Percentiles rank a stretch among this genome's conserved stretches.
phyloP scores from a whole-genome alignment of 2,329 filamentous ascomycete genomes.

The Erysiphe pulchra region DNA sequence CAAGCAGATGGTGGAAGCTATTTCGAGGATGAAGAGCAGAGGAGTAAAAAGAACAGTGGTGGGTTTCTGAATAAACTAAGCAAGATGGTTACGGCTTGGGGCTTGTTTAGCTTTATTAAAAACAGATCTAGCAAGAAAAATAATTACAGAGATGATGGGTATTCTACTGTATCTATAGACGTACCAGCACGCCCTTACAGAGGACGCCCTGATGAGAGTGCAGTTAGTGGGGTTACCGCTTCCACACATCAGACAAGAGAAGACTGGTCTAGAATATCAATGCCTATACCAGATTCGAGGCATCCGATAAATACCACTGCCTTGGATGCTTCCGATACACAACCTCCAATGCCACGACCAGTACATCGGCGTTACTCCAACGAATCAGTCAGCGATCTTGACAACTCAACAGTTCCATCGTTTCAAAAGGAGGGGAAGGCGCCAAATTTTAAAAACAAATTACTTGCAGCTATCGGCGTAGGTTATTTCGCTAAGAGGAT shows the following conservation, averaged over 20 bases:
- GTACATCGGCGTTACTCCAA: slow-evolving; percentile 23
- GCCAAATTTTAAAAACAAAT: slow-evolving; percentile 17
- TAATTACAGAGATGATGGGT: slow-evolving; percentile 25
- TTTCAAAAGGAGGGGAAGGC: slow-evolving; percentile 27
- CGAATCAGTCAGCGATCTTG: slow-evolving; percentile 28
- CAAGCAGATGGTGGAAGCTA: neutral
- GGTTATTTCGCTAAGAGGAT: slow-evolving; percentile 44
- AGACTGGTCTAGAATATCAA: slow-evolving; percentile 14
- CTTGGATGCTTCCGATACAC: slow-evolving; percentile 20
- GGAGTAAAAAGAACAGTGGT: slow-evolving; percentile 12
- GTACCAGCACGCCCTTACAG: slow-evolving; percentile 25
- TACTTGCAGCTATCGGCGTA: slow-evolving; percentile 35
- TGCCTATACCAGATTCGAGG: slow-evolving; percentile 22
- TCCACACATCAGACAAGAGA: slow-evolving; percentile 7
- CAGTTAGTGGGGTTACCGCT: slow-evolving; percentile 20
- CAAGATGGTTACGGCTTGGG: slow-evolving; percentile 32
- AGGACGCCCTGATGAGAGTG: slow-evolving; percentile 15
- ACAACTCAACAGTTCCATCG: slow-evolving; percentile 30
- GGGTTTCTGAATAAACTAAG: slow-evolving; percentile 36
- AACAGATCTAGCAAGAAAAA: slow-evolving; percentile 27
- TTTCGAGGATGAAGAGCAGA: slow-evolving; percentile 8
- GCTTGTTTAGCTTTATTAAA: slow-evolving; percentile 34
- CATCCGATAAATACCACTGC: slow-evolving; percentile 19
- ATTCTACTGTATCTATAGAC: slow-evolving; percentile 35
- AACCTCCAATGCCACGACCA: slow-evolving; percentile 13